A percentile compares a stretch with the other conserved stretches of the same genome.
These are phyloP conservation scores for Ramaria sp. DNA, from an alignment of 768 basidiomycete genomes.

Conservation along the genomic window DNA sequence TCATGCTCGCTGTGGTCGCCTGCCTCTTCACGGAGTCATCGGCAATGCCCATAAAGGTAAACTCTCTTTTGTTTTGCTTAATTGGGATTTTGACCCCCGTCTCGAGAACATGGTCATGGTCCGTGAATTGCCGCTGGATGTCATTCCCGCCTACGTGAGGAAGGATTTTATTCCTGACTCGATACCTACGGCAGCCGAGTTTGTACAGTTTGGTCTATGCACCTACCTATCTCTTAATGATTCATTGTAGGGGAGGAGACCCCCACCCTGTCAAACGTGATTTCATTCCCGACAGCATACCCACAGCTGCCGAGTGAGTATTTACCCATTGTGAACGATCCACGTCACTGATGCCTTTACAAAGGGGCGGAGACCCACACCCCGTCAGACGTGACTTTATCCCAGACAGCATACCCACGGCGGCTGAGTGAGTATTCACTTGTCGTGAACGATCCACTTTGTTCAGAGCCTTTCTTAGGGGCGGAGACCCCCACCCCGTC, in stretches of 20 bases:
- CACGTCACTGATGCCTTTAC: background rate
- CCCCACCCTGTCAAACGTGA: background rate
- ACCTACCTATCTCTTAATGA: background rate
- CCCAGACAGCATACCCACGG: slow-evolving; percentile 2
- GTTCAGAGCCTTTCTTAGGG: background rate
- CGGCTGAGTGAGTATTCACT: background rate
- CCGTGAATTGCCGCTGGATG: background rate
- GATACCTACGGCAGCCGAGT: background rate
- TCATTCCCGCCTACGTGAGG: background rate
- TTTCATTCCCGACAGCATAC: background rate
- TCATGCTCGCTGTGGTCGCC: background rate
- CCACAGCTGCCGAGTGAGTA: background rate
- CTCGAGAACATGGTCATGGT: background rate
- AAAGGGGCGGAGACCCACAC: background rate
- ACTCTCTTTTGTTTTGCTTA: background rate
- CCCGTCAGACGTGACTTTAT: background rate
- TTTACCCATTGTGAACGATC: background rate
- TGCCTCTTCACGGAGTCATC: background rate
- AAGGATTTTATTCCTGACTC: slow-evolving; percentile 6
- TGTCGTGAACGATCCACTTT: background rate
- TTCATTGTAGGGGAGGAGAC: background rate
- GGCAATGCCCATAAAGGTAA: background rate
- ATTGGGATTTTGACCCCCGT: background rate
- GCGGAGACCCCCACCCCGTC: background rate
- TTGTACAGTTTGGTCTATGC: background rate